Evolutionary conservation across 169 alveolate species (phyloP).

Genomic region (Cyclospora cayetanensis): DNA sequence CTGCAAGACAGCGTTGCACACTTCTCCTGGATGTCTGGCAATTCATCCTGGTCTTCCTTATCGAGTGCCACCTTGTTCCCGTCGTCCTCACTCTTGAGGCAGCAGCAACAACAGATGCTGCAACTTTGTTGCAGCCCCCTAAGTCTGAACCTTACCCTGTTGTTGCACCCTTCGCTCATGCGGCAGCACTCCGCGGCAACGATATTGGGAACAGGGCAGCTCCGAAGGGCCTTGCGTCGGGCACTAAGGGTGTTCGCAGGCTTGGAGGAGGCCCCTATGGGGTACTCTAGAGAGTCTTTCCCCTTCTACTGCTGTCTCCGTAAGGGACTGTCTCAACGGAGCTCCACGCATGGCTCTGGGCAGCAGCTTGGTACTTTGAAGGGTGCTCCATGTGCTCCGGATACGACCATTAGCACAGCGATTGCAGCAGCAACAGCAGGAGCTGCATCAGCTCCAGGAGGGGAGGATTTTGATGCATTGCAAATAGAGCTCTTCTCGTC

Average conservation of each 20-base stretch:
- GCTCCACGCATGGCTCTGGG: no score
- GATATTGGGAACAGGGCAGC: not conserved
- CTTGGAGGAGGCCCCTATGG: not conserved
- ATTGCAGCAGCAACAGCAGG: not conserved
- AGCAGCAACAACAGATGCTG: slow-evolving; percentile 12
- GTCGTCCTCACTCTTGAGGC: no score
- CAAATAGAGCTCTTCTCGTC: not conserved
- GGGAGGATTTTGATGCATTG: not conserved
- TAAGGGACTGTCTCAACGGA: no score
- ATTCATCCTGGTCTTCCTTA: not conserved
- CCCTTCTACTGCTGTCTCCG: not conserved
- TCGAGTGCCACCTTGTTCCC: no score
- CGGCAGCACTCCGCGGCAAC: not conserved
- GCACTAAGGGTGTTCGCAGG: not conserved
- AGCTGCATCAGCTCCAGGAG: not conserved
- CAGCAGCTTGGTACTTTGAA: not conserved
- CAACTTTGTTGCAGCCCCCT: slow-evolving; percentile 29
- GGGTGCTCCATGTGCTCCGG: not conserved
- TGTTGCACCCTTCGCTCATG: not conserved
- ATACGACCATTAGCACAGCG: not conserved
- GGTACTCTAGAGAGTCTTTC: not conserved
- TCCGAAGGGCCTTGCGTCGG: not conserved
- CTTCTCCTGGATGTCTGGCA: not conserved
- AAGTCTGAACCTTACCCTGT: not conserved
- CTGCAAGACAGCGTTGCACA: not conserved